Evolutionary conservation across 129 eudicot species (phyloP), one percentile per base, ranked within the genome.

Genomic region (Glebionis coronaria): DNA sequence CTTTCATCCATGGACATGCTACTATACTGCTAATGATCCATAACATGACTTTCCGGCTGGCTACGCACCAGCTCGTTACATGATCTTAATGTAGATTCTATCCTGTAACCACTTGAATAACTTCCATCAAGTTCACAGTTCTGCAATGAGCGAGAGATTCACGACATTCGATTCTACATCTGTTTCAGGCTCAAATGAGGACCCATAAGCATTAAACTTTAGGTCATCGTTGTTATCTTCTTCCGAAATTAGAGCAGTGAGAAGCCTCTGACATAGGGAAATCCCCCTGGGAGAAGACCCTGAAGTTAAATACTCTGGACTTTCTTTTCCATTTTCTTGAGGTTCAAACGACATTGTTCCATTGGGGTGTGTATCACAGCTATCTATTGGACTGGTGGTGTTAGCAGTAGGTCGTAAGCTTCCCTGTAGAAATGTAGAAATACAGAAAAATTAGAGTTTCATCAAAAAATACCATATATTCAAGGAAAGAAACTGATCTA

Each of bases 181-280:
- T 6, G 42, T 35, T 7, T 35, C 42, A 10, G 42, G 10, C 42
- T 68, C 88, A 80, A 60, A 38, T n/a, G 53, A 76, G 35, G 78
- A 77, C 61, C 69, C 85, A 73, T 75, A 67, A 15, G 40, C 66
- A 69, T 82, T 72, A 35, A 35, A 35, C 42, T 35, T 35, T 35
- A 35, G 42, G 35, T 60, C 63, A 25, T 66, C 83, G n/a, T 79
- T 68, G 71, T 79, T 69, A 67, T 75, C 88, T 62, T 83, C 95
- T 70, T 88, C 96, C 46, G 91, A 71, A 65, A 88, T 78, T 44
- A 88, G 35, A 67, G 96, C 87, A 71, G 91, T 80, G 67, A 88
- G 78, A 44, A 88, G 82, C 44, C 86, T 82, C 61, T 85, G 96
- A 75, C 75, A 90, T 12, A 90, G 68, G 28, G 95, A 68, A 54